phyloP scores from a whole-genome alignment of 139 green algal species.

The Tetraselmis chui region DNA sequence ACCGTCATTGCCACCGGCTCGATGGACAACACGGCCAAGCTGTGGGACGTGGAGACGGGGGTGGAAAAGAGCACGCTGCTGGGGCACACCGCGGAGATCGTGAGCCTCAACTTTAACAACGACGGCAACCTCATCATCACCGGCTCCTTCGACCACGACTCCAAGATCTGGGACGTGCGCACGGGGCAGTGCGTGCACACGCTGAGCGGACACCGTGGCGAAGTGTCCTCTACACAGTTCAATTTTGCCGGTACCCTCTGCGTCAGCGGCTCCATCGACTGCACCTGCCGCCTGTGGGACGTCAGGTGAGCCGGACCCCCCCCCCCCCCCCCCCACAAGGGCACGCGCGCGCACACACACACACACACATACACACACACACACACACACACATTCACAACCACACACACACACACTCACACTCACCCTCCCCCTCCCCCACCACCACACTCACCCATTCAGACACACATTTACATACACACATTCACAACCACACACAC shows the following conservation, averaged over 20 bases:
- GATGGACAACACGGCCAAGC: constrained; percentile 74
- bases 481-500: too few relatives aligned
- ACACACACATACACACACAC: too few relatives aligned
- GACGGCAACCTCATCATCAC: constrained; percentile 51
- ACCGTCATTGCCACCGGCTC: constrained; percentile 60
- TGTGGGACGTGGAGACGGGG: constrained; percentile 70
- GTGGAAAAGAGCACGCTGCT: constrained; percentile 38
- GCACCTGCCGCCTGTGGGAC: constrained; percentile 53
- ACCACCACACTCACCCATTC: too few relatives aligned
- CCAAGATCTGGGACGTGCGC: constrained; percentile 61
- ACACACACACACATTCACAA: too few relatives aligned
- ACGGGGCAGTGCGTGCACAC: constrained; percentile 58
- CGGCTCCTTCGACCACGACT: constrained; percentile 63
- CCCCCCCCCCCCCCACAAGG: not conserved
- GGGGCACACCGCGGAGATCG: constrained; percentile 64
- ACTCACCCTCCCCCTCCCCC: too few relatives aligned
- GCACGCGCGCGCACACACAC: too few relatives aligned
- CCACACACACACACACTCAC: too few relatives aligned
- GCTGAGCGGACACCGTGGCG: constrained; percentile 50
- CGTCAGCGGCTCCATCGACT: constrained; percentile 59
- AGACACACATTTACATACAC: too few relatives aligned
- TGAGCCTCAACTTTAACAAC: constrained; percentile 59
- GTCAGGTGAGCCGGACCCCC: constrained; percentile 23
- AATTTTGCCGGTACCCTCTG: constrained; percentile 48
- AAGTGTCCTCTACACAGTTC: constrained; percentile 53